Evolutionary conservation across 2,329 filamentous ascomycete species (phyloP).

Genomic region (Endoconidiophora polonica): DNA sequence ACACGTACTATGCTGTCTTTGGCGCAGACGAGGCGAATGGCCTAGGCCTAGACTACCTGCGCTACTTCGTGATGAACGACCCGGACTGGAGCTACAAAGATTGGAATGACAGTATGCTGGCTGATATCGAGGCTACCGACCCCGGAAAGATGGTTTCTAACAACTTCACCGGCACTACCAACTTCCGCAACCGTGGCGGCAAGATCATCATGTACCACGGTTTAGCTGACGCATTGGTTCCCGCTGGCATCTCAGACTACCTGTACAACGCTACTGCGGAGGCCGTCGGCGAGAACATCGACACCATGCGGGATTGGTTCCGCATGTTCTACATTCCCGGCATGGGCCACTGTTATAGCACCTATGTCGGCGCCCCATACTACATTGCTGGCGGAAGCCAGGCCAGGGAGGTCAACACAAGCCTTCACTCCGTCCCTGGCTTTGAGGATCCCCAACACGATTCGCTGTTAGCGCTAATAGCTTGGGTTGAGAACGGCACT

Average conservation of each 20-base stretch:
- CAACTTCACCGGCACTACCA: slow-evolving; percentile 22
- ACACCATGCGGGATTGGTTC: slow-evolving; percentile 30
- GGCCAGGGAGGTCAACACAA: slow-evolving; percentile 26
- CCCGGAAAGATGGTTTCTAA: slow-evolving; percentile 24
- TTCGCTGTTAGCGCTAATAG: slow-evolving; percentile 22
- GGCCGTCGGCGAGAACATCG: slow-evolving; percentile 18
- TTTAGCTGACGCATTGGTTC: slow-evolving; percentile 23
- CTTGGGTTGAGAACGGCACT: slow-evolving; percentile 23
- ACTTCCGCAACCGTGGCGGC: slow-evolving; percentile 23
- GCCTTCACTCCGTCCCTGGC: slow-evolving; percentile 20
- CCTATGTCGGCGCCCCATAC: slow-evolving; percentile 21
- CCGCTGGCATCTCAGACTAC: slow-evolving; percentile 20
- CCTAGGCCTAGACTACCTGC: slow-evolving; percentile 22
- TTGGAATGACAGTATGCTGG: slow-evolving; percentile 21
- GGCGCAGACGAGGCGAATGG: slow-evolving; percentile 19
- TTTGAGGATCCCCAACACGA: slow-evolving; percentile 23
- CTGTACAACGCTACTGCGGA: slow-evolving; percentile 27
- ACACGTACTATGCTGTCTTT: slow-evolving; percentile 15
- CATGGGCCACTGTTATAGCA: slow-evolving; percentile 30
- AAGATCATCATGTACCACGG: slow-evolving; percentile 31
- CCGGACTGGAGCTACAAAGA: slow-evolving; percentile 12
- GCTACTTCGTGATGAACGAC: slow-evolving; percentile 17
- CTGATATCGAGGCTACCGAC: slow-evolving; percentile 20
- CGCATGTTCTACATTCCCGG: slow-evolving; percentile 32
- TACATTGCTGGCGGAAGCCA: slow-evolving; percentile 19